Conservation (phyloP, 2,329 filamentous ascomycete species). For the Hypoxylon sp. region DNA sequence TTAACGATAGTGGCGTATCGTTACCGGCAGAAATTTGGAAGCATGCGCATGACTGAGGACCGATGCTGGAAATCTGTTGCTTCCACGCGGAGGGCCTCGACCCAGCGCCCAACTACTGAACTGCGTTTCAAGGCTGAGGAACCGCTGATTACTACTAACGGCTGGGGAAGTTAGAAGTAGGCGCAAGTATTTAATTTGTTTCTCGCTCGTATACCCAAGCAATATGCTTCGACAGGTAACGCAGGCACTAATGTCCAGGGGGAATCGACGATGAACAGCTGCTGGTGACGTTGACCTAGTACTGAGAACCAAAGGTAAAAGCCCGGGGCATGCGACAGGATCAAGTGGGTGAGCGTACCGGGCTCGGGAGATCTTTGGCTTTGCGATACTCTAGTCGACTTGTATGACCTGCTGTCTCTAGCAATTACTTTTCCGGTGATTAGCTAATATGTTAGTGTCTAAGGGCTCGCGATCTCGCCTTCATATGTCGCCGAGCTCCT, state of each 20-base stretch:
- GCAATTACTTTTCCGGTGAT: slow-evolving; percentile 20
- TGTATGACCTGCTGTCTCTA: slow-evolving; percentile 19
- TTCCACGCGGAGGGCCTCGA: slow-evolving; percentile 11
- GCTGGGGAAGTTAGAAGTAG: slow-evolving; percentile 18
- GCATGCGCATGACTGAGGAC: slow-evolving; percentile 33
- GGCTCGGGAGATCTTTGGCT: slow-evolving; percentile 10
- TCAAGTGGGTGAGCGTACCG: slow-evolving; percentile 5
- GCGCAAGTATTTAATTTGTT: slow-evolving; percentile 18
- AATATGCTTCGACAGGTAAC: slow-evolving; percentile 12
- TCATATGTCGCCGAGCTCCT: slow-evolving; percentile 19
- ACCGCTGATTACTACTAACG: slow-evolving; percentile 3
- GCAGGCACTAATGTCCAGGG: slow-evolving; percentile 8
- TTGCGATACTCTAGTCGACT: slow-evolving; percentile 27
- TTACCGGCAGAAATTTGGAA: slow-evolving; percentile 25
- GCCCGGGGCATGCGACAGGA: slow-evolving; percentile 12
- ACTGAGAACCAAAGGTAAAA: slow-evolving; percentile 5
- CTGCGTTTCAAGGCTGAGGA: slow-evolving; percentile 12
- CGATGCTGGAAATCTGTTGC: slow-evolving; percentile 3
- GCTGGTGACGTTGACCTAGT: slow-evolving; percentile 11
- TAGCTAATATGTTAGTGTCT: slow-evolving; percentile 23
- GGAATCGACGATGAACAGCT: slow-evolving; percentile 18
- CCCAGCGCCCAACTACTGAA: slow-evolving; percentile 14
- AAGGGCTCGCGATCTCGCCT: slow-evolving; percentile 27
- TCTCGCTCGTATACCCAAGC: slow-evolving; percentile 19
- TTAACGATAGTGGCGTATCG: slow-evolving; percentile 24